phyloP scores from a whole-genome alignment of 78 protist species.

The Dictyostelium purpureum region DNA sequence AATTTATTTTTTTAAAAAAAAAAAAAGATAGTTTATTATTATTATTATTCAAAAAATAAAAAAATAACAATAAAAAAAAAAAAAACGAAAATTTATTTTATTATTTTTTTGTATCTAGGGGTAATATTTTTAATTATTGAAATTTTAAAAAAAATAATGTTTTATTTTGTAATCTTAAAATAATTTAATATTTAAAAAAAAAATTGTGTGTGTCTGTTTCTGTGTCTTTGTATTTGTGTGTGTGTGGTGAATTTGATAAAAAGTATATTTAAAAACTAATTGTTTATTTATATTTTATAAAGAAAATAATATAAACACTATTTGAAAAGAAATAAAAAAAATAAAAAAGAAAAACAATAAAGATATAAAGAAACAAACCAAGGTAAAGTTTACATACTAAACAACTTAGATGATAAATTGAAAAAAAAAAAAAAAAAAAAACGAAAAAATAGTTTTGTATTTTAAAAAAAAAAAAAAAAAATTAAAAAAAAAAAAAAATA shows the following conservation, averaged over 20 bases:
- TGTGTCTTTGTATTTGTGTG: not conserved
- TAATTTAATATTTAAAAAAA: not conserved
- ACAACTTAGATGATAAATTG: too few species aligned
- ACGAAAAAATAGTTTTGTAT: too few species aligned
- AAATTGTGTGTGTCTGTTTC: not conserved
- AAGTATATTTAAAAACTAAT: not conserved
- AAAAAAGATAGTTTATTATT: too few species aligned
- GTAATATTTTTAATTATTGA: too few species aligned
- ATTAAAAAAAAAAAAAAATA: too few species aligned
- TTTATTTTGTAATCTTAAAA: too few species aligned
- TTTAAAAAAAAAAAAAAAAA: too few species aligned
- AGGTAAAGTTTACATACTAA: too few species aligned
- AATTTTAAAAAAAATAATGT: too few species aligned
- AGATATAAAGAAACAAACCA: not conserved
- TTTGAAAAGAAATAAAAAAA: not conserved
- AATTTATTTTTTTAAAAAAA: too few species aligned
- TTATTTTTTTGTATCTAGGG: too few species aligned
- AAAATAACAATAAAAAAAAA: not conserved
- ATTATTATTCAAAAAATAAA: not conserved
- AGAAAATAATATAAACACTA: constrained; percentile 5
- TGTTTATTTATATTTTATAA: not conserved
- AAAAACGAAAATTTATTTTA: not conserved
- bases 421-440: too few species aligned
- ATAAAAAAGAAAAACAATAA: not conserved
- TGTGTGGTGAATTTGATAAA: not conserved